These are phyloP conservation scores for Lindgomyces ingoldianus DNA, from an alignment of 495 filamentous ascomycete species.

Conservation along the genomic window DNA sequence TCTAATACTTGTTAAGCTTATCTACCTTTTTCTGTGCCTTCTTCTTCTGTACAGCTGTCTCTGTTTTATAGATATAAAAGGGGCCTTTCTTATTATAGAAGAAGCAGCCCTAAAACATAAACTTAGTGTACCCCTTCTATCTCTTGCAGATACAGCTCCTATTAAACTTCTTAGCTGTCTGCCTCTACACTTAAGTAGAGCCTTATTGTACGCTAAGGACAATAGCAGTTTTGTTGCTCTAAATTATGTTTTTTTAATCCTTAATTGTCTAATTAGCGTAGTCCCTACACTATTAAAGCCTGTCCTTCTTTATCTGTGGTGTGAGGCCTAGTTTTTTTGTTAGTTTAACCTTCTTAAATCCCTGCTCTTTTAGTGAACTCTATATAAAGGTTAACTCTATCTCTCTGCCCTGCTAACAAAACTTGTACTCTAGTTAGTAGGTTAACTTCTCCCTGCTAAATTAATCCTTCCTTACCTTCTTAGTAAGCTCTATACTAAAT, in stretches of 20 bases:
- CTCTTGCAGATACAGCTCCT: neutral
- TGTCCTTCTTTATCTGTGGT: conserved; percentile 2
- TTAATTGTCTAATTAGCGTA: conserved; percentile 2
- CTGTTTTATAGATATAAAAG: conserved; percentile 5
- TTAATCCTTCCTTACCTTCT: neutral
- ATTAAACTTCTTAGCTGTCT: neutral
- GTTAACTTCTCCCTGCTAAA: neutral
- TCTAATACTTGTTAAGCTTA: conserved; percentile 1
- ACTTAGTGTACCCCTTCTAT: conserved; percentile 13
- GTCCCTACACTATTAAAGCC: neutral
- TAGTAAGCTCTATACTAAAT: neutral
- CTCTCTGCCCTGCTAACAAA: too few relatives aligned
- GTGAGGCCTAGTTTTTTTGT: conserved; percentile 3
- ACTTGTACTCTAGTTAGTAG: neutral
- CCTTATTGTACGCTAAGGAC: neutral
- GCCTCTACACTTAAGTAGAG: neutral
- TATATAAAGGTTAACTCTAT: neutral
- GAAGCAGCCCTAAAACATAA: conserved; percentile 17
- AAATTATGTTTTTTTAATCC: conserved; percentile 11
- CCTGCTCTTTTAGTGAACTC: neutral
- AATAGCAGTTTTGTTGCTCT: conserved; percentile 1
- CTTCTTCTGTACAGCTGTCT: conserved; percentile 8
- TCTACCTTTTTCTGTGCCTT: neutral
- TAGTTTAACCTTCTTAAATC: neutral
- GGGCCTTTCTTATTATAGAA: conserved; percentile 19